Evolutionary conservation across 257 asterid species (phyloP).

Genomic region (Lycium ferocissimum): DNA sequence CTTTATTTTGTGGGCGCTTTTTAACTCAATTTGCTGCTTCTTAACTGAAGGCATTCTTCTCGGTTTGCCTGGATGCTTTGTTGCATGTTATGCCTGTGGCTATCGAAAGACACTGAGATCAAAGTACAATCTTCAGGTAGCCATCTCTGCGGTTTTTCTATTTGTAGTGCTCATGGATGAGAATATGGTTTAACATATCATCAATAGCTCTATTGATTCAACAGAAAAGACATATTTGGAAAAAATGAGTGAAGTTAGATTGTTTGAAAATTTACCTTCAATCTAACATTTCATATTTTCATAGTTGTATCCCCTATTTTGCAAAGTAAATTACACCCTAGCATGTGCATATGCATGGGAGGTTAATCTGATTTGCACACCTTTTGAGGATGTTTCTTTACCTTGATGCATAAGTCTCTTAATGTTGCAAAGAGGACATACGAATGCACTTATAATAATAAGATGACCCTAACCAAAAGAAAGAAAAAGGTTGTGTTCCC

Average conservation of each 20-base stretch:
- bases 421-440: neutral
- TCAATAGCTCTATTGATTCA: neutral
- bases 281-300: neutral
- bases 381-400: slow-evolving; percentile 3
- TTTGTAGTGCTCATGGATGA: neutral
- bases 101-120: slow-evolving; percentile 76
- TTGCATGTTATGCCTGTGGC: slow-evolving; percentile 89
- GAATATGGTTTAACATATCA: neutral
- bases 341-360: neutral
- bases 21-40: slow-evolving; percentile 76
- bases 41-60: slow-evolving; percentile 73
- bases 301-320: neutral
- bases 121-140: slow-evolving; percentile 88
- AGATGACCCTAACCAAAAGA: neutral
- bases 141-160: neutral
- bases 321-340: neutral
- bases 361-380: slow-evolving; percentile 6
- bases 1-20: slow-evolving; percentile 74
- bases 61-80: slow-evolving; percentile 94
- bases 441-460: neutral
- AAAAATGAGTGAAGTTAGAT: neutral
- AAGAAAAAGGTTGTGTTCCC: neutral
- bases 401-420: neutral
- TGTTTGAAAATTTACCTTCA: neutral
- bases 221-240: neutral